phyloP scores from a whole-genome alignment of 1,284 basidiomycete species.

The Ceratobasidium sp. region DNA sequence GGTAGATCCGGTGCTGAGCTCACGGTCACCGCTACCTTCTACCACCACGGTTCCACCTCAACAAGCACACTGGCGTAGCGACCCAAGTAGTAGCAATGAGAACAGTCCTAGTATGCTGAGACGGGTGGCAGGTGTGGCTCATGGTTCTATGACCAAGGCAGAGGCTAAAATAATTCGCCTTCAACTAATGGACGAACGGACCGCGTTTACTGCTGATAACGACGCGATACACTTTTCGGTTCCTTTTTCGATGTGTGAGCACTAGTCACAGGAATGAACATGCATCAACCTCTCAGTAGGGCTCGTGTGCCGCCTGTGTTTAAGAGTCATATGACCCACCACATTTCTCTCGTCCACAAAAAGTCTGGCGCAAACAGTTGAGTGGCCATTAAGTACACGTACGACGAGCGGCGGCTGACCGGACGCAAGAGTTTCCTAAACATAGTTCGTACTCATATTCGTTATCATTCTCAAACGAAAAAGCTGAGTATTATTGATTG shows the following conservation, averaged over 20 bases:
- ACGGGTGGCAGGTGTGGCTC: constrained; percentile 47
- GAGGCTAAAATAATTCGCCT: constrained; percentile 50
- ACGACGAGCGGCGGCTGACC: no score
- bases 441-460: no score
- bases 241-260: constrained; percentile 42
- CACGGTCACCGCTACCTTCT: no score
- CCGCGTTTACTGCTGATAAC: constrained; percentile 21
- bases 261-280: constrained; percentile 20
- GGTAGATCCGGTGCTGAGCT: constrained; percentile 58
- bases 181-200: constrained; percentile 49
- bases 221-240: constrained; percentile 30
- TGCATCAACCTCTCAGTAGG: no score
- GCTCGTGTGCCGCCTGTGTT: no score
- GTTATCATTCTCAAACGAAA: no score
- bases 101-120: constrained; percentile 47
- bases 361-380: no score
- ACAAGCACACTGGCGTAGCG: constrained; percentile 54
- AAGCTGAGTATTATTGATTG: no score
- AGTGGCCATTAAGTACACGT: no score
- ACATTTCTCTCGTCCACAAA: no score
- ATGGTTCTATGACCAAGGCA: constrained; percentile 47
- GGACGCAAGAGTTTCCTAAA: no score
- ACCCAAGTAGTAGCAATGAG: neutral
- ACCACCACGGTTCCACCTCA: constrained; percentile 60
- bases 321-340: no score